Evolutionary conservation across 208 protist genomes (phyloP), one percentile per base, ranked within the genome.

Genomic region (Leishmania mexicana): DNA sequence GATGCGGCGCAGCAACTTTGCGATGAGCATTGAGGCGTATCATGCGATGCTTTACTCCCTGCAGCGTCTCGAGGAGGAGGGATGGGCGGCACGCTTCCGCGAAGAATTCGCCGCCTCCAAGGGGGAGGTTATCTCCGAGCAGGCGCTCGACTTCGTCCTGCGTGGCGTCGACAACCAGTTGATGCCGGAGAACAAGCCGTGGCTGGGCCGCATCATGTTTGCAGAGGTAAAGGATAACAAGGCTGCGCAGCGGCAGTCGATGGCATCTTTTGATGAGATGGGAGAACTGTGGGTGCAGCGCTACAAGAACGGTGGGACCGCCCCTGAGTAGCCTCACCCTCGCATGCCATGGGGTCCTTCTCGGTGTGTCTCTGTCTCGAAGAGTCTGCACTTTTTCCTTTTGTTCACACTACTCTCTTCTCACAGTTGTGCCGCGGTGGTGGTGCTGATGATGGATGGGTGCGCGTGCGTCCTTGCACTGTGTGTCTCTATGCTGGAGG

Each of bases 1-100:
- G 31, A 86, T 98, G 86, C 91, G 94, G 38, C 86, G 87, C 53
- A 93, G 89, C 68, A 89, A 97, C 80, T 89, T 98, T 51, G 88
- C 92, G 28, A 98, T 98, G 93, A 95, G 93, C 79, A 96, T 96
- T 88, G 90, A 97, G 83, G 84, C 89, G 11, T 98, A 98, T 83
- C 94, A 97, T 81, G 92, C 94, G n/a, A 98, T 98, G 95, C 81
- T 98, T 72, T 98, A 96, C 83, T 96, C 93, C 8, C 85, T 98
- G 75, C 95, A 97, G 90, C 87, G 94, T 7, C 87, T 98, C 28
- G 94, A 97, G 81, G 95, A 98, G 76, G 94, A 98, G 83, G 92
- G 92, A 7, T 98, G 94, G 93, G 95, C 90, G 6, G 75, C 91
- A 75, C 92, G 89, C 31, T 97, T 97, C 81, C 87, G 87, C 77